Evolutionary conservation across 345 rosid species (phyloP).

Genomic region (Pistacia atlantica): DNA sequence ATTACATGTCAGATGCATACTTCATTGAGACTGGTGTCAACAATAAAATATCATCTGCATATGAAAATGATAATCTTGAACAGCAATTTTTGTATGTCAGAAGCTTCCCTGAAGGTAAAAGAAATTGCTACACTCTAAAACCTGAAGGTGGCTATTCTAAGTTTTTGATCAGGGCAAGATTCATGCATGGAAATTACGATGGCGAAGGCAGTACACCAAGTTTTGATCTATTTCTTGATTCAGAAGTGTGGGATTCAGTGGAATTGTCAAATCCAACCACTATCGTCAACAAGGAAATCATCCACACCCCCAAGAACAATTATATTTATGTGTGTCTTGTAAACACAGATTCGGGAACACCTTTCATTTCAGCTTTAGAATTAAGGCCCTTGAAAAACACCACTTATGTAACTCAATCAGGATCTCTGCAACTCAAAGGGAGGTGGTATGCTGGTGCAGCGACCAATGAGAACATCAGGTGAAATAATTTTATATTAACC

Average conservation of each 20-base stretch:
- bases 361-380: conserved; percentile 24
- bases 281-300: background rate
- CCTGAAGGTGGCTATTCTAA: background rate
- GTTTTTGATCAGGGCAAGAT: conserved; percentile 25
- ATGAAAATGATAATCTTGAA: conserved; percentile 12
- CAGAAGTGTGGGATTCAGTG: conserved; percentile 15
- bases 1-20: too few relatives aligned
- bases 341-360: conserved; percentile 15
- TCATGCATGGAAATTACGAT: conserved; percentile 38
- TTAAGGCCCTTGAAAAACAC: conserved; percentile 16
- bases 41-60: conserved; percentile 28
- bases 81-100: conserved; percentile 24
- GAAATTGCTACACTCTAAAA: conserved; percentile 43
- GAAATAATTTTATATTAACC: background rate
- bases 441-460: background rate
- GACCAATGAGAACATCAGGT: background rate
- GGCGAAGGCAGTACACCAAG: background rate
- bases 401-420: conserved; percentile 7
- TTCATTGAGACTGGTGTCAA: too few relatives aligned
- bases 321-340: conserved; percentile 2
- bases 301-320: background rate
- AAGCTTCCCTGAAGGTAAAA: conserved; percentile 40
- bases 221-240: conserved; percentile 20
- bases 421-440: background rate
- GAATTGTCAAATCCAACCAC: background rate